A percentile compares a stretch with the other conserved stretches of the same genome.
phyloP scores from a whole-genome alignment of 2,329 filamentous ascomycete species.

The Clarireedia hainanense region DNA sequence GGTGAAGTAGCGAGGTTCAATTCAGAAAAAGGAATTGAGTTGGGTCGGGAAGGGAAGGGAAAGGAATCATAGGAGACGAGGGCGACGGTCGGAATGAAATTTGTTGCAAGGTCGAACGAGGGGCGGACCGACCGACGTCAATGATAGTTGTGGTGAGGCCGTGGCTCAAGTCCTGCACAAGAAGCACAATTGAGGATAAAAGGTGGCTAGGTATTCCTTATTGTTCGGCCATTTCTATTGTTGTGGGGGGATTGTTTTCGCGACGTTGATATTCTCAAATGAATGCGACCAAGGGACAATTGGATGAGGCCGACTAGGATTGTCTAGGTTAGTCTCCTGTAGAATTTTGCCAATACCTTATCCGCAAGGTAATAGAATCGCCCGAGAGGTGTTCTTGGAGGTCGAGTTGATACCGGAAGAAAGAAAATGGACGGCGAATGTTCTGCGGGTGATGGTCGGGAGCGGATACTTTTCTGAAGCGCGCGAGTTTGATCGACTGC shows the following conservation, averaged over 20 bases:
- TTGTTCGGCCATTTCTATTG: neutral
- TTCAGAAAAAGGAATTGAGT: neutral
- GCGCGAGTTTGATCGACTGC: slow-evolving; percentile 5
- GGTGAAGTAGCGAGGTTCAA: neutral
- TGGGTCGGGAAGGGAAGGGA: too few relatives aligned
- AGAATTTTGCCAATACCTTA: too few relatives aligned
- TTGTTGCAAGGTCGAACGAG: neutral
- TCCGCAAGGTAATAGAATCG: too few relatives aligned
- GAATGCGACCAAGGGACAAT: neutral
- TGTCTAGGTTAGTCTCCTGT: too few relatives aligned
- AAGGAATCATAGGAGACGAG: neutral
- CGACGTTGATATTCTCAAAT: neutral
- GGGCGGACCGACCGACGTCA: neutral
- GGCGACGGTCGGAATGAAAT: neutral
- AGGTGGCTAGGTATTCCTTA: neutral
- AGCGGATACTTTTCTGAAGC: neutral
- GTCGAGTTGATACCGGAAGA: neutral
- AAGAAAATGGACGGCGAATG: neutral
- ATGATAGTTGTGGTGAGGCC: neutral
- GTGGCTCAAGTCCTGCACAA: neutral
- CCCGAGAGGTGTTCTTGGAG: neutral
- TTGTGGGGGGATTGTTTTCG: neutral
- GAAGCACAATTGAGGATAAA: neutral
- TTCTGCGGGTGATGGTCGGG: neutral
- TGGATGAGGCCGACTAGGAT: too few relatives aligned